These are phyloP conservation scores for Cladorrhinum sp. DNA, from an alignment of 2,329 filamentous ascomycete genomes.

Conservation along the genomic window DNA sequence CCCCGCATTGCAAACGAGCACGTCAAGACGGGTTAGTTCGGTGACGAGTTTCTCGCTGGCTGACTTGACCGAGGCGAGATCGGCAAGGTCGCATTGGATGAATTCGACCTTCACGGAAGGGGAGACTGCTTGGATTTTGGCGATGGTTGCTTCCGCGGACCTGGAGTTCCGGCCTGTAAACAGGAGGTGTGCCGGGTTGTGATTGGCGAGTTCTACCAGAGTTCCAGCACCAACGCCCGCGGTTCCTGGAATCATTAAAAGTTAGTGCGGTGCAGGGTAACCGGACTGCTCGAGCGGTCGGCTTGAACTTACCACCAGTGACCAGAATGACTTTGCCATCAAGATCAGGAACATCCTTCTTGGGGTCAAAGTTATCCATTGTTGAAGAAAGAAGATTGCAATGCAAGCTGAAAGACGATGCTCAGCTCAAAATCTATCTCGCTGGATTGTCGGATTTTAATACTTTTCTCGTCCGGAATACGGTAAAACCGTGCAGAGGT, in stretches of 20 bases:
- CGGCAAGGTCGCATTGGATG: slow-evolving; percentile 45
- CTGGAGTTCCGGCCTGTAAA: slow-evolving; percentile 37
- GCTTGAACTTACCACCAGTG: slow-evolving; percentile 42
- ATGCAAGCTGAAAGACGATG: neutral
- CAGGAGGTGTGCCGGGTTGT: slow-evolving; percentile 33
- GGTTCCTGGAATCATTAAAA: neutral
- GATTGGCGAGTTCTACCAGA: slow-evolving; percentile 41
- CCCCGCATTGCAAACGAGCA: slow-evolving; percentile 47
- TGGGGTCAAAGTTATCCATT: slow-evolving; percentile 30
- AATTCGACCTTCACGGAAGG: slow-evolving; percentile 27
- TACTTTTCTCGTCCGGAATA: neutral
- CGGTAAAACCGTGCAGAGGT: neutral
- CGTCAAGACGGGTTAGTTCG: slow-evolving; percentile 37
- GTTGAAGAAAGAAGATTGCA: neutral
- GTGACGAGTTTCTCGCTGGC: slow-evolving; percentile 39
- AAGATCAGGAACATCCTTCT: slow-evolving; percentile 39
- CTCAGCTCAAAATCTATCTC: neutral
- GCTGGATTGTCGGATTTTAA: neutral
- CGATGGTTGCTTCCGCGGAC: slow-evolving; percentile 36
- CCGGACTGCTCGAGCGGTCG: neutral
- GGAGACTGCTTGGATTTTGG: slow-evolving; percentile 33
- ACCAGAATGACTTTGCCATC: slow-evolving; percentile 44
- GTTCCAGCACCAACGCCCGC: slow-evolving; percentile 47
- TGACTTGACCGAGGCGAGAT: slow-evolving; percentile 40
- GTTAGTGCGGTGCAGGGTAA: neutral